phyloP scores from a whole-genome alignment of 108 stramenopile species.

The Fistulifera pelliculosa region DNA sequence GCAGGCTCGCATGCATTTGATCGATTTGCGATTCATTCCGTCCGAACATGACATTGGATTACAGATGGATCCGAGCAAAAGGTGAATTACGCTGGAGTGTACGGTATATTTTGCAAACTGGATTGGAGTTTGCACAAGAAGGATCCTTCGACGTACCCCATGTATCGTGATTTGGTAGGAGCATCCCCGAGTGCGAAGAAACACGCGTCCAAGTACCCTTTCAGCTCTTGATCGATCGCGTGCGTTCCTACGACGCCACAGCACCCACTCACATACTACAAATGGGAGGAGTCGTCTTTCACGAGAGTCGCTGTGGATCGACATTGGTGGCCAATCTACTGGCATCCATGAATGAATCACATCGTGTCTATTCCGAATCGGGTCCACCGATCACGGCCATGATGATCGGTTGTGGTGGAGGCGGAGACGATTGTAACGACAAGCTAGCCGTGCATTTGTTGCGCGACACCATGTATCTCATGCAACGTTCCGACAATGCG shows the following conservation, averaged over 20 bases:
- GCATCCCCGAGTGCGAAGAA: conserved; percentile 28
- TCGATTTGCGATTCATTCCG: background rate
- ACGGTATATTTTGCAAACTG: conserved; percentile 51
- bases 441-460: conserved; percentile 32
- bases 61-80: background rate
- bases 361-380: conserved; percentile 83
- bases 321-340: conserved; percentile 94
- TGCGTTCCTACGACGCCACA: background rate
- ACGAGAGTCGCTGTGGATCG: conserved; percentile 88
- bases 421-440: conserved; percentile 8
- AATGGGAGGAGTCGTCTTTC: conserved; percentile 83
- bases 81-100: conserved; percentile 32
- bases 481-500: conserved; percentile 66
- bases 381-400: conserved; percentile 61
- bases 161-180: conserved; percentile 64
- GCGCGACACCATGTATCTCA: conserved; percentile 55
- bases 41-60: too few relatives aligned
- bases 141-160: conserved; percentile 61
- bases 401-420: conserved; percentile 44
- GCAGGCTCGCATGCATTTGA: too few relatives aligned
- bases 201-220: conserved; percentile 7
- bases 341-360: conserved; percentile 57
- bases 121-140: conserved; percentile 53
- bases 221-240: background rate
- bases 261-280: conserved; percentile 19